A percentile compares a stretch with the other conserved stretches of the same genome.
Conservation (phyloP, 306 rosid species). For the Aeschynomene evenia region DNA sequence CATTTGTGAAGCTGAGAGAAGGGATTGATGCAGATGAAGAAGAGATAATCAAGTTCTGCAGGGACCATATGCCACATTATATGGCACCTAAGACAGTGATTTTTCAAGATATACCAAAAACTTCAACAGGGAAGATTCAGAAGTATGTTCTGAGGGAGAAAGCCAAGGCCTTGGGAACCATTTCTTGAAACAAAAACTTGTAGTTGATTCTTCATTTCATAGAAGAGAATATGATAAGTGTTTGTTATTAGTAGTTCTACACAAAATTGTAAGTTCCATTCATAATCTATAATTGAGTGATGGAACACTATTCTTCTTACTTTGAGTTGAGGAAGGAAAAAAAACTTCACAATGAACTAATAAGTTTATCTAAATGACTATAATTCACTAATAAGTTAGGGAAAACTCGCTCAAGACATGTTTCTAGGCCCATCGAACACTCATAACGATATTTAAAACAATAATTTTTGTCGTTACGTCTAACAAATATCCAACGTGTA, state of each 20-base stretch:
- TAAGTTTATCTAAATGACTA: too few species aligned
- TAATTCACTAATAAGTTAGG: too few species aligned
- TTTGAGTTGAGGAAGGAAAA: too few species aligned
- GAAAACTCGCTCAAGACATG: too few species aligned
- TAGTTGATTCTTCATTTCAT: neutral
- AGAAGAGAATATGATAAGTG: constrained; percentile 5
- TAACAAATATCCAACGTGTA: too few species aligned
- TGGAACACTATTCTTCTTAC: neutral
- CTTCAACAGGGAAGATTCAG: constrained; percentile 77
- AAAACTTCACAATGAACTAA: too few species aligned
- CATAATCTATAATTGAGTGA: neutral
- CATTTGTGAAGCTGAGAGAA: constrained; percentile 66
- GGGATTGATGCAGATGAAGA: constrained; percentile 42
- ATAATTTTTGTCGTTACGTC: too few species aligned
- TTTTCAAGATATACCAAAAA: constrained; percentile 66
- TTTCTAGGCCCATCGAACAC: too few species aligned
- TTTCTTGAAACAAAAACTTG: constrained; percentile 1
- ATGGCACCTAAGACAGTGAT: constrained; percentile 73
- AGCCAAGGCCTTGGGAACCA: constrained; percentile 64
- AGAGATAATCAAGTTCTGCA: constrained; percentile 58
- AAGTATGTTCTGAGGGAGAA: constrained; percentile 66
- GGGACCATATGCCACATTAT: constrained; percentile 61
- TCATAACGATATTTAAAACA: too few species aligned
- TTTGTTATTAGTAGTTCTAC: neutral
- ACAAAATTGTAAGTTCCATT: neutral